A percentile compares a stretch with the other conserved stretches of the same genome.
These are phyloP conservation scores for Blastocystis sp. DNA, from an alignment of 352 stramenopile genomes.

Conservation along the genomic window DNA sequence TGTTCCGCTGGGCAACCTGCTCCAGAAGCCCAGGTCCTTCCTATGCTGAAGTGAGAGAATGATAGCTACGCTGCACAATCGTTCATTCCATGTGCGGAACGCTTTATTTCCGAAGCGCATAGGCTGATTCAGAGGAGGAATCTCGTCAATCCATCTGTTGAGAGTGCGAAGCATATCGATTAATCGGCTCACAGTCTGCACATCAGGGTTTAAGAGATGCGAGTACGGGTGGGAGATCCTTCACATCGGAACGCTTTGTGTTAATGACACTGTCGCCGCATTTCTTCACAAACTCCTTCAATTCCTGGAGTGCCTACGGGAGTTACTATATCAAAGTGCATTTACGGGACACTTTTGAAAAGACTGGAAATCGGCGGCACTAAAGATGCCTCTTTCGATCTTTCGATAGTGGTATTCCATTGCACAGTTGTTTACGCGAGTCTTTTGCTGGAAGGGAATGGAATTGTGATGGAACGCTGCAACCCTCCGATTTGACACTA, in stretches of 20 bases:
- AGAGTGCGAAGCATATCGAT: conserved; percentile 73
- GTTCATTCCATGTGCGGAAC: conserved; percentile 84
- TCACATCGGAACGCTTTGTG: conserved; percentile 60
- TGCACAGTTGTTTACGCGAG: background rate
- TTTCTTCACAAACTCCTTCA: conserved; percentile 66
- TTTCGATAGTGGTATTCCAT: conserved; percentile 29
- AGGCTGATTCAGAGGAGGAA: conserved; percentile 84
- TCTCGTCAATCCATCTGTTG: conserved; percentile 83
- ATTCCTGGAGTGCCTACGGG: conserved; percentile 41
- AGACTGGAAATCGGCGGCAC: conserved; percentile 44
- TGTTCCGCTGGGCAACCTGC: conserved; percentile 24
- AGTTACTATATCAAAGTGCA: background rate
- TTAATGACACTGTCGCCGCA: conserved; percentile 64
- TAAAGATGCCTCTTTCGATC: conserved; percentile 61
- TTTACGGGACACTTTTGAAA: conserved; percentile 67
- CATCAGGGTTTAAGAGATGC: background rate
- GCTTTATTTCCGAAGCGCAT: conserved; percentile 91
- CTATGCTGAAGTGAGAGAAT: background rate
- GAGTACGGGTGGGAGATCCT: conserved; percentile 50
- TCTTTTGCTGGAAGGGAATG: no score
- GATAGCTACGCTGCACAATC: conserved; percentile 72
- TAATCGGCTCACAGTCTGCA: conserved; percentile 36
- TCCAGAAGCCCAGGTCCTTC: conserved; percentile 22
- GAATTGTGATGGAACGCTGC: no score
- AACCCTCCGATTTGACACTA: no score